phyloP scores from a whole-genome alignment of 768 basidiomycete species.

The Coprinopsis cinerea region DNA sequence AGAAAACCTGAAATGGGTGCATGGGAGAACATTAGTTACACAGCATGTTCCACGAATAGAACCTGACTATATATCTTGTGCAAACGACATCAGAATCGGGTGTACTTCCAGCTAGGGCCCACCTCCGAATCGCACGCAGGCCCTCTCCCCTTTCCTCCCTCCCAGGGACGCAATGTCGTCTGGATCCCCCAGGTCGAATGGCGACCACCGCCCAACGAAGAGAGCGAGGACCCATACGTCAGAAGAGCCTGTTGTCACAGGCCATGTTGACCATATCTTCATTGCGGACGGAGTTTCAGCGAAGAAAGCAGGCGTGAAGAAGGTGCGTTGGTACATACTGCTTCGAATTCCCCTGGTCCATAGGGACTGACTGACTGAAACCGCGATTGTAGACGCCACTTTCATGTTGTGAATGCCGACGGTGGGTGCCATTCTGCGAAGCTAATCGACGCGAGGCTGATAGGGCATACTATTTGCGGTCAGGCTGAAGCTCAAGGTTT shows the following conservation, averaged over 20 bases:
- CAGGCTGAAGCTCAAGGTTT: slow-evolving; percentile 54
- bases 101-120: slow-evolving; percentile 10
- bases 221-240: neutral
- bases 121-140: slow-evolving; percentile 11
- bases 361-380: slow-evolving; percentile 4
- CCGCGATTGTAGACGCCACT: slow-evolving; percentile 40
- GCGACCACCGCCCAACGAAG: slow-evolving; percentile 8
- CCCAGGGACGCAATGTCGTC: neutral
- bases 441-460: slow-evolving; percentile 9
- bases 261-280: slow-evolving; percentile 44
- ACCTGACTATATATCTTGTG: slow-evolving; percentile 5
- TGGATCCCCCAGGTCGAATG: neutral
- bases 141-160: neutral
- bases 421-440: slow-evolving; percentile 26
- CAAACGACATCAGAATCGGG: slow-evolving; percentile 6
- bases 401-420: slow-evolving; percentile 59
- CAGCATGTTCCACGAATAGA: slow-evolving; percentile 6
- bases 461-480: slow-evolving; percentile 12
- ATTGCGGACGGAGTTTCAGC: slow-evolving; percentile 41
- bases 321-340: slow-evolving; percentile 29
- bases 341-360: slow-evolving; percentile 3
- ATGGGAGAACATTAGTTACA: slow-evolving; percentile 6
- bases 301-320: slow-evolving; percentile 44
- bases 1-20: neutral
- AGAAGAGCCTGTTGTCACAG: slow-evolving; percentile 17